These are phyloP conservation scores for Akanthomyces lecanii DNA, from an alignment of 2,329 filamentous ascomycete species.

Conservation along the genomic window DNA sequence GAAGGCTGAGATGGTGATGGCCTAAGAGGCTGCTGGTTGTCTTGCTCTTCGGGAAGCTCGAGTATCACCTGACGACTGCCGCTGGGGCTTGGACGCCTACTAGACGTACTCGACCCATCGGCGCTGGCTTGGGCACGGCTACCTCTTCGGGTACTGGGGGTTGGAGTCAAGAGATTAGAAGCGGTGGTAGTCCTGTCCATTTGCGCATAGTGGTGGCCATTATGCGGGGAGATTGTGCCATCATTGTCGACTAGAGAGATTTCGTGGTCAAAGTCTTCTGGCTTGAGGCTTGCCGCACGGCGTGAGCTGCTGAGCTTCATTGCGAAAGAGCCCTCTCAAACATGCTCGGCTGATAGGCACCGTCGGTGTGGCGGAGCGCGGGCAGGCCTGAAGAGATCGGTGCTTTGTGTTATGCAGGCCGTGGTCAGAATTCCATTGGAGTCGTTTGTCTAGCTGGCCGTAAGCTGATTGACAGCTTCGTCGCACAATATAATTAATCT, in stretches of 20 bases:
- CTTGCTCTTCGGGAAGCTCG: slow-evolving; percentile 10
- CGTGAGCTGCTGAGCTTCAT: slow-evolving; percentile 46
- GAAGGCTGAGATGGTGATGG: slow-evolving; percentile 27
- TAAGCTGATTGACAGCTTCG: not conserved
- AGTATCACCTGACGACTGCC: slow-evolving; percentile 10
- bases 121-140: slow-evolving; percentile 8
- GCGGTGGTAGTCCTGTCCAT: slow-evolving; percentile 14
- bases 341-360: not conserved
- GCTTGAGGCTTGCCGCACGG: slow-evolving; percentile 51
- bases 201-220: slow-evolving; percentile 14
- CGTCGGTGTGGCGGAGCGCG: not conserved
- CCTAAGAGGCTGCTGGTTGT: slow-evolving; percentile 17
- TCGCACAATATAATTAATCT: not conserved
- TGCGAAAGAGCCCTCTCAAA: not conserved
- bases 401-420: not conserved
- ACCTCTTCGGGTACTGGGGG: slow-evolving; percentile 2
- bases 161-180: slow-evolving; percentile 18
- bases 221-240: slow-evolving; percentile 20
- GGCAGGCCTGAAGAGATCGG: not conserved
- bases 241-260: slow-evolving; percentile 63
- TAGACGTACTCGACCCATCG: slow-evolving; percentile 3
- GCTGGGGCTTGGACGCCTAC: slow-evolving; percentile 2
- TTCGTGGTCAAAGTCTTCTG: slow-evolving; percentile 65
- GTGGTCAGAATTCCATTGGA: slow-evolving; percentile 4
- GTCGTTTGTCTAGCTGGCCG: not conserved